These are phyloP conservation scores for Lipomyces orientalis DNA, from an alignment of 805 yeast species.

Conservation along the genomic window DNA sequence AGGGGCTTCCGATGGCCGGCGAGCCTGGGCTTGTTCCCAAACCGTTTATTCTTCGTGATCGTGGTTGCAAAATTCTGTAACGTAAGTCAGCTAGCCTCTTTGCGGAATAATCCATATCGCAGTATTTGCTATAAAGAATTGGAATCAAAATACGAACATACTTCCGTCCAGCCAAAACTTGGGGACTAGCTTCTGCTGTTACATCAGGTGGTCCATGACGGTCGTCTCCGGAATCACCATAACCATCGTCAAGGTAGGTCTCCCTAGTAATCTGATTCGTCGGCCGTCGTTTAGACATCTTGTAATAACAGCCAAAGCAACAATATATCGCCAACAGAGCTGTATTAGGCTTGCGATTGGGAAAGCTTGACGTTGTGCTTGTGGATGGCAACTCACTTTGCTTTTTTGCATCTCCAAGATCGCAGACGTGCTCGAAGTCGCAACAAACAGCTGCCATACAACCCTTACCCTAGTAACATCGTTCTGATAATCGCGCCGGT, in stretches of 20 bases:
- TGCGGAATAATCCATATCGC: background rate
- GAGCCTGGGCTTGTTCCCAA: background rate
- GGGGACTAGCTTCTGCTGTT: constrained; percentile 20
- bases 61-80: constrained; percentile 13
- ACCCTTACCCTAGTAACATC: background rate
- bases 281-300: constrained; percentile 31
- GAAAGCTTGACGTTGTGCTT: background rate
- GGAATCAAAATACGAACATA: constrained; percentile 11
- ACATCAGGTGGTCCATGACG: constrained; percentile 37
- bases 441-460: background rate
- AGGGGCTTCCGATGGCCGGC: constrained; percentile 1
- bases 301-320: background rate
- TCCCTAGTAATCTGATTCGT: constrained; percentile 27
- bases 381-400: background rate
- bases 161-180: constrained; percentile 33
- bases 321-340: background rate
- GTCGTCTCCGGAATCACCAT: constrained; percentile 26
- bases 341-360: background rate
- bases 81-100: background rate
- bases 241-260: constrained; percentile 8
- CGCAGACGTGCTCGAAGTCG: background rate
- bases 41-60: constrained; percentile 8
- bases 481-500: background rate
- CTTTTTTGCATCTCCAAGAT: background rate
- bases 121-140: too few species aligned